Base-by-base conservation (phyloP, 495 filamentous ascomycete genomes). In the Sordaria brevicollis region DNA sequence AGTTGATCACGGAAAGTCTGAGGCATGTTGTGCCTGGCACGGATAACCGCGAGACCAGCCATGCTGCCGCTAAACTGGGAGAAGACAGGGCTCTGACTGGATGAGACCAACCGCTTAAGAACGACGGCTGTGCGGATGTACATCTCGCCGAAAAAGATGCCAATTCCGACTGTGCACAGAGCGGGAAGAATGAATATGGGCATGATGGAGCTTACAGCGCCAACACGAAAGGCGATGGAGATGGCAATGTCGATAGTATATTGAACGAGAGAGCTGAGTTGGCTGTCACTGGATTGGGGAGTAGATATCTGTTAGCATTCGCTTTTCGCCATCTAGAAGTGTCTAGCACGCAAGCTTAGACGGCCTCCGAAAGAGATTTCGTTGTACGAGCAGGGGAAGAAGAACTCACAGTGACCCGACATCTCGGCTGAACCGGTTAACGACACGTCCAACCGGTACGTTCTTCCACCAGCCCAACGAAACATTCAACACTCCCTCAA, bases 351-450 rank as follows among this genome's bases (percentile, higher is more conserved):
- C 13, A 57, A 31, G 21, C 5, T 25, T 57, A 57, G 49, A n/a
- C n/a, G n/a, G n/a, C n/a, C n/a, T n/a, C n/a, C n/a, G n/a, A n/a
- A n/a, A 31, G 25, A 57, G 31, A 57, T 57, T n/a, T n/a, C n/a
- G n/a, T n/a, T n/a, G n/a, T n/a, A n/a, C 25, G 25, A 62, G 25
- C 49, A 62, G 33, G 4, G 13, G 49, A 31, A 21, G 15, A 38
- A 21, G 31, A 33, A 73, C 71, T 71, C 70, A 73, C 71, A 86
- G 75, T 0, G 80, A 81, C 36, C 79, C 77, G 57, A 88, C 74
- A 72, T 88, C 87, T 15, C 82, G 79, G 4, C 83, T 82, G 68
- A 89, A 86, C 21, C 87, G 81, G 71, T 88, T 88, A 37, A 87
- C 79, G 54, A 88, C 83, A n/a, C 83, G 79, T 2, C 87, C 87